Evolutionary conservation across 768 basidiomycete genomes (phyloP).

Genomic region (Amylocystis lapponica): DNA sequence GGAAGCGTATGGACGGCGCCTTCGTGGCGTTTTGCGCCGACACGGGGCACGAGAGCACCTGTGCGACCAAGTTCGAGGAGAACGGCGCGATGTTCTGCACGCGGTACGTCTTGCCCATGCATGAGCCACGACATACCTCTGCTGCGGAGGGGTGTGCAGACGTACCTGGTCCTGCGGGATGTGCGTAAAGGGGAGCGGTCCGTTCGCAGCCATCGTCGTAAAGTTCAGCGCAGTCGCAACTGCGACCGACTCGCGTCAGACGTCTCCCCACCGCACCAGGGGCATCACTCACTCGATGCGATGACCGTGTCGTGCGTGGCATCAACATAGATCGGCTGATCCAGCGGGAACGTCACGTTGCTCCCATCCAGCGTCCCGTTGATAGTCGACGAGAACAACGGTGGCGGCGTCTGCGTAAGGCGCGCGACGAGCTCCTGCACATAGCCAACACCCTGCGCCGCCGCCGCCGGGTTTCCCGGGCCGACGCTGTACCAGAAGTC

Average conservation of each 20-base stretch:
- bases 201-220: conserved; percentile 33
- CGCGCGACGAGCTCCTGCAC: conserved; percentile 40
- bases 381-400: conserved; percentile 36
- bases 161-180: conserved; percentile 28
- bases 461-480: conserved; percentile 38
- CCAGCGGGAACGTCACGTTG: conserved; percentile 29
- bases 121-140: background rate
- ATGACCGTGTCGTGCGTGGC: conserved; percentile 42
- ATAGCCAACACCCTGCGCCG: conserved; percentile 35
- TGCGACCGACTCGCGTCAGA: no score
- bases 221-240: conserved; percentile 43
- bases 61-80: conserved; percentile 42
- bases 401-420: conserved; percentile 32
- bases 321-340: conserved; percentile 39
- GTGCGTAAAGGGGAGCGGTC: conserved; percentile 35
- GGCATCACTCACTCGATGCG: conserved; percentile 24
- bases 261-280: no score
- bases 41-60: conserved; percentile 37
- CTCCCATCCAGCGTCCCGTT: conserved; percentile 42
- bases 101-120: conserved; percentile 28
- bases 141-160: background rate
- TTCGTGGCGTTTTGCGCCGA: conserved; percentile 5
- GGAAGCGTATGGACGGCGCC: conserved; percentile 30
- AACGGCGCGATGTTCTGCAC: conserved; percentile 41
- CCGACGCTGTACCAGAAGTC: conserved; percentile 32